These are phyloP conservation scores for Aspergillus egyptiacus DNA, from an alignment of 495 filamentous ascomycete genomes.

Conservation along the genomic window DNA sequence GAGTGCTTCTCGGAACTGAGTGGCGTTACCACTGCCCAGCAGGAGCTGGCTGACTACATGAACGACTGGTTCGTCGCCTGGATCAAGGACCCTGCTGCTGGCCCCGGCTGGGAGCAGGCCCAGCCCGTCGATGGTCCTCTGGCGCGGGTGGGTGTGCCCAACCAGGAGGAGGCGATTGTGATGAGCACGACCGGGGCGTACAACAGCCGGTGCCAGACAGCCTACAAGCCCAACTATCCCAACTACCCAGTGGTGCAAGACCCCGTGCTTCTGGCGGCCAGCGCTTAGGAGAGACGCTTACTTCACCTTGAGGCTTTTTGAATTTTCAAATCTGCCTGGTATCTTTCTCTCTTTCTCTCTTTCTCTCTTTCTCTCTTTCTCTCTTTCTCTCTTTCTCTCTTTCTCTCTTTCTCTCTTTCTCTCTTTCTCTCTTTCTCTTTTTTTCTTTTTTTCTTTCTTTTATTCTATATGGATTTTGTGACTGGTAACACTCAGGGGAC, in stretches of 20 bases:
- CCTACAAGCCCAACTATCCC: constrained; percentile 19
- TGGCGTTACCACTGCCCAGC: constrained; percentile 18
- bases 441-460: no score
- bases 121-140: constrained; percentile 19
- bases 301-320: no score
- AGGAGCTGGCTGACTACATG: constrained; percentile 24
- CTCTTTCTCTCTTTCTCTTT: no score
- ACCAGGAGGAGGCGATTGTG: constrained; percentile 18
- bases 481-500: no score
- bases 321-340: no score
- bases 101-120: constrained; percentile 21
- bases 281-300: background rate
- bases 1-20: constrained; percentile 20
- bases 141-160: constrained; percentile 21
- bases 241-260: constrained; percentile 22
- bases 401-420: no score
- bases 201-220: constrained; percentile 21
- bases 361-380: no score
- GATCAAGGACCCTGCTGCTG: constrained; percentile 22
- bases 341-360: no score
- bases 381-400: no score
- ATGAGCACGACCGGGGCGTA: constrained; percentile 18
- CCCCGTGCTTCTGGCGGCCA: constrained; percentile 12
- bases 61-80: constrained; percentile 23
- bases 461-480: no score